Percentiles rank a stretch among this genome's conserved stretches.
These are phyloP conservation scores for Climacium dendroides DNA, from an alignment of 225 moss, liverwort and hornwort genomes.

Conservation along the genomic window DNA sequence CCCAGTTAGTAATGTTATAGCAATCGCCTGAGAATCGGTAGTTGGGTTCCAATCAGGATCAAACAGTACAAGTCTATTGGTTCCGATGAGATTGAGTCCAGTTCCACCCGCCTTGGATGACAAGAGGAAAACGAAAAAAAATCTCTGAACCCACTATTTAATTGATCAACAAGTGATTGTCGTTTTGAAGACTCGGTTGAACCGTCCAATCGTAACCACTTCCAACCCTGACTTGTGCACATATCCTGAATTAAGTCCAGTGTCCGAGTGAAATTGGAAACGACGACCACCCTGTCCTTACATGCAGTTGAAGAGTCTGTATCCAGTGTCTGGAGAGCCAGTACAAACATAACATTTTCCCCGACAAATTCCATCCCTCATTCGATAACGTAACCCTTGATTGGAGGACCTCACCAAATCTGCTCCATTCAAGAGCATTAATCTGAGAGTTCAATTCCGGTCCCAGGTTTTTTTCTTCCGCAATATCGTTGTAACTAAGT, in stretches of 20 bases:
- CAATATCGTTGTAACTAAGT: conserved; percentile 36
- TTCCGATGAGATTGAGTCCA: conserved; percentile 79
- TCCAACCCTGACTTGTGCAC: conserved; percentile 57
- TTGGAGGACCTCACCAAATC: not conserved
- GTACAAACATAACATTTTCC: conserved; percentile 53
- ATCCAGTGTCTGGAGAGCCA: conserved; percentile 18
- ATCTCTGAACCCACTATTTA: conserved; percentile 45
- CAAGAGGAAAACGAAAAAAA: conserved; percentile 59
- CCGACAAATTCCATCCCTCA: conserved; percentile 51
- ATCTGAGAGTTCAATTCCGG: conserved; percentile 12
- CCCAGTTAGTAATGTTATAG: no score
- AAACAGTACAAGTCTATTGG: conserved; percentile 75
- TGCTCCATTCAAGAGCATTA: not conserved
- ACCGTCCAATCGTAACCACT: conserved; percentile 78
- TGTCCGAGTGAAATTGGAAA: conserved; percentile 85
- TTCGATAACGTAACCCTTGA: conserved; percentile 14
- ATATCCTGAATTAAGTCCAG: conserved; percentile 69
- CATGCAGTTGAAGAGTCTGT: not conserved
- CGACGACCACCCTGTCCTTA: conserved; percentile 66
- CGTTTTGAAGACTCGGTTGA: conserved; percentile 57
- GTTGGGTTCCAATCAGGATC: conserved; percentile 98
- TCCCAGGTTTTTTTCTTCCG: conserved; percentile 6
- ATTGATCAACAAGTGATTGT: conserved; percentile 59
- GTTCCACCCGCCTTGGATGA: conserved; percentile 84
- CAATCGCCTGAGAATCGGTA: conserved; percentile 90